phyloP scores from a whole-genome alignment of 306 rosid genomes.

The Arachis stenosperma region DNA sequence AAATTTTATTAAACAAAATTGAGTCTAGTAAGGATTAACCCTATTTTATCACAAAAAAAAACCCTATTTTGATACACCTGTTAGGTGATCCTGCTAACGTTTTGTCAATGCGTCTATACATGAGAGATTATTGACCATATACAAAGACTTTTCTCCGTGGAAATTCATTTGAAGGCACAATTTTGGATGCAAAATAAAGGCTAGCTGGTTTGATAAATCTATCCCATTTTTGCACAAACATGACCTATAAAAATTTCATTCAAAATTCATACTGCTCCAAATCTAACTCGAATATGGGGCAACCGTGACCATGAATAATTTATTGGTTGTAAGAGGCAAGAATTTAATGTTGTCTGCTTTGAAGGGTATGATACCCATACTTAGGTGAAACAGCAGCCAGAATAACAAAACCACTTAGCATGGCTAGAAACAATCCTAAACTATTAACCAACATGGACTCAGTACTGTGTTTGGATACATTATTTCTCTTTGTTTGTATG shows the following conservation, averaged over 20 bases:
- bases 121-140: no score
- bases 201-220: no score
- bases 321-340: not conserved
- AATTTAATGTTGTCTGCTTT: slow-evolving; percentile 10
- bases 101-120: no score
- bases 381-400: slow-evolving; percentile 77
- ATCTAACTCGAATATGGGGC: not conserved
- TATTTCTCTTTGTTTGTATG: slow-evolving; percentile 69
- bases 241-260: not conserved
- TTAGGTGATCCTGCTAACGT: no score
- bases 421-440: slow-evolving; percentile 68
- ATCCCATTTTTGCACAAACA: not conserved
- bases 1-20: no score
- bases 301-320: no score
- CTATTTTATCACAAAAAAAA: no score
- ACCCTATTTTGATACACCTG: no score
- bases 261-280: not conserved
- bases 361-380: slow-evolving; percentile 48
- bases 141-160: no score
- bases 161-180: no score
- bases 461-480: slow-evolving; percentile 52
- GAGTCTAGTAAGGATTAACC: no score
- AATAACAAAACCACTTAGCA: slow-evolving; percentile 68
- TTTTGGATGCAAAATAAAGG: no score
- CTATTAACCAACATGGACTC: slow-evolving; percentile 76